Conservation (phyloP, 164 flowering plant species). For the Vitis rotundifolia region DNA sequence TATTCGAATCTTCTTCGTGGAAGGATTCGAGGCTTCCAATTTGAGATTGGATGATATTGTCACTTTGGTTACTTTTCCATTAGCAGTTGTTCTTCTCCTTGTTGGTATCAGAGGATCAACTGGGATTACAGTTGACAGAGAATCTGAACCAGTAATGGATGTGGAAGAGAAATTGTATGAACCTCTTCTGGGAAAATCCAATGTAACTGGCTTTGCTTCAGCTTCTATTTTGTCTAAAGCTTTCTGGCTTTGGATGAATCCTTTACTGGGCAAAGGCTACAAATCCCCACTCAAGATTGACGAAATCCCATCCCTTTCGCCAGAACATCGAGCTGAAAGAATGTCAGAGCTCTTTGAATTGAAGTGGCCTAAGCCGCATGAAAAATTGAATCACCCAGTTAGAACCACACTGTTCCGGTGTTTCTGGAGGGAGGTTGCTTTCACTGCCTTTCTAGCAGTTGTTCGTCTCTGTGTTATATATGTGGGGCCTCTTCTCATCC, state of each 20-base stretch:
- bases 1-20: slow-evolving; percentile 31
- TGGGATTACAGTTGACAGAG: slow-evolving; percentile 42
- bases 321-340: slow-evolving; percentile 70
- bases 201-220: slow-evolving; percentile 56
- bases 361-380: slow-evolving; percentile 77
- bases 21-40: slow-evolving; percentile 11
- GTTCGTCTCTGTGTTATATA: slow-evolving; percentile 73
- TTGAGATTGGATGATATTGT: slow-evolving; percentile 57
- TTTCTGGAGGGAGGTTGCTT: slow-evolving; percentile 74
- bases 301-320: slow-evolving; percentile 76
- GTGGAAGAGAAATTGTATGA: slow-evolving; percentile 32
- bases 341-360: slow-evolving; percentile 61
- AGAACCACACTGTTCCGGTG: slow-evolving; percentile 68
- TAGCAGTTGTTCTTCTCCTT: slow-evolving; percentile 45
- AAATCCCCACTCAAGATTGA: slow-evolving; percentile 61
- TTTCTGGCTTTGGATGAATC: slow-evolving; percentile 87
- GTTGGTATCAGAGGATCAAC: slow-evolving; percentile 65
- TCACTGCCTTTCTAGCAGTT: slow-evolving; percentile 75
- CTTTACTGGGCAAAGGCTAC: slow-evolving; percentile 75
- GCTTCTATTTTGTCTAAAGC: slow-evolving; percentile 68
- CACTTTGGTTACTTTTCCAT: slow-evolving; percentile 42
- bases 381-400: slow-evolving; percentile 68
- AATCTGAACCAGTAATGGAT: slow-evolving; percentile 19
- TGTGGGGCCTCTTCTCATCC: slow-evolving; percentile 84
- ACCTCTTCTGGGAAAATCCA: slow-evolving; percentile 40